phyloP scores from a whole-genome alignment of 352 stramenopile genomes.

The Globisporangium splendens region DNA sequence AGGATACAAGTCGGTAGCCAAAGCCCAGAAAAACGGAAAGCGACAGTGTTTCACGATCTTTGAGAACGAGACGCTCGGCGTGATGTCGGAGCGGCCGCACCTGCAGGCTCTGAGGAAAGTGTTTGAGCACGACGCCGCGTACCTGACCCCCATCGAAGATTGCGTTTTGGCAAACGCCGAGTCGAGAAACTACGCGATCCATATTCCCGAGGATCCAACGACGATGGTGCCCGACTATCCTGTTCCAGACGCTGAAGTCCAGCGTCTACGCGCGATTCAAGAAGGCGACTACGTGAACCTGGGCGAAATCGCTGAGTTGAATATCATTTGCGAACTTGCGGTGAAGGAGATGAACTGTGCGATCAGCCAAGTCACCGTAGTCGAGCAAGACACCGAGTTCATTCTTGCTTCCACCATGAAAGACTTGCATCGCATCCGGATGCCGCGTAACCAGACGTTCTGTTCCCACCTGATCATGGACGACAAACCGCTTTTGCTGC shows the following conservation, averaged over 20 bases:
- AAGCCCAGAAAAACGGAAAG: background rate
- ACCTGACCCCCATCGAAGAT: conserved; percentile 15
- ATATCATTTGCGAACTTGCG: conserved; percentile 45
- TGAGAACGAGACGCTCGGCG: too few relatives aligned
- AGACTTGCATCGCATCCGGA: conserved; percentile 16
- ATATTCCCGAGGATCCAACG: conserved; percentile 9
- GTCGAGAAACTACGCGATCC: conserved; percentile 34
- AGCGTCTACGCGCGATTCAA: conserved; percentile 33
- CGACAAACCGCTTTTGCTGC: conserved; percentile 41
- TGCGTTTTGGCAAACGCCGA: conserved; percentile 38
- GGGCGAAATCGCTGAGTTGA: conserved; percentile 41
- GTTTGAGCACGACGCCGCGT: background rate
- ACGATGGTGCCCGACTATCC: conserved; percentile 18
- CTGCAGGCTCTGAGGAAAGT: background rate
- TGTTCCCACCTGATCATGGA: conserved; percentile 54
- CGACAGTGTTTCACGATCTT: too few relatives aligned
- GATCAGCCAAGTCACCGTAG: conserved; percentile 38
- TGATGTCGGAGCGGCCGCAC: background rate
- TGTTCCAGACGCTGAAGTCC: conserved; percentile 8
- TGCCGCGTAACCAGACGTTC: conserved; percentile 41
- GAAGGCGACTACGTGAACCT: conserved; percentile 28
- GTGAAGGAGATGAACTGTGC: conserved; percentile 39
- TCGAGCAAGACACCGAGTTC: conserved; percentile 29
- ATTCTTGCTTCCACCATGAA: conserved; percentile 37
- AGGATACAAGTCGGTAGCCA: background rate